These are phyloP conservation scores for Aspergillus sp. DNA, from an alignment of 2,329 filamentous ascomycete genomes.

Conservation along the genomic window DNA sequence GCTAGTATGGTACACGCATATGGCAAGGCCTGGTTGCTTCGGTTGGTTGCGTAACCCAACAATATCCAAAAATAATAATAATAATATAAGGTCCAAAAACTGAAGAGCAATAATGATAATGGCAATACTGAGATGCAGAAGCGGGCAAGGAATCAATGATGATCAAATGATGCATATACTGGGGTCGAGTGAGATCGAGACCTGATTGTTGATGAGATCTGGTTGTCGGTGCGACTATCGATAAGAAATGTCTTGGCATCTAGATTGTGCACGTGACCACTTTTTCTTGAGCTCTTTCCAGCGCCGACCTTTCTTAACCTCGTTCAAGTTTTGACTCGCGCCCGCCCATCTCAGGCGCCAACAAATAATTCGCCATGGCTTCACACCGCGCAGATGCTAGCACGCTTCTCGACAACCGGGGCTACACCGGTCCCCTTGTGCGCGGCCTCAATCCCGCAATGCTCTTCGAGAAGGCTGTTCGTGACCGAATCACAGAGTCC, in stretches of 20 bases:
- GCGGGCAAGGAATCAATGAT: neutral
- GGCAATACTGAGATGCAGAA: neutral
- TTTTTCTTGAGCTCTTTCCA: constrained; percentile 1
- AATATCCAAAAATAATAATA: neutral
- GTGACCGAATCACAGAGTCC: constrained; percentile 89
- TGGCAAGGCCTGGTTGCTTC: neutral
- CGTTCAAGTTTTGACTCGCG: neutral
- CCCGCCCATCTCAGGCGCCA: constrained; percentile 7
- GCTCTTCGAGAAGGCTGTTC: constrained; percentile 91
- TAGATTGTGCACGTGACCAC: neutral
- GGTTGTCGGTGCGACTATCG: constrained; percentile 41
- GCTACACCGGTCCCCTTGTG: constrained; percentile 71
- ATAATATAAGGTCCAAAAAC: neutral
- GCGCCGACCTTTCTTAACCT: neutral
- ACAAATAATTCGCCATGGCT: constrained; percentile 54
- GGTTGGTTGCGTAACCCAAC: neutral
- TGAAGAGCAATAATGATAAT: neutral
- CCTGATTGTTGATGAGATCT: neutral
- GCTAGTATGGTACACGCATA: constrained; percentile 1
- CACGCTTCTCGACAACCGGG: constrained; percentile 82
- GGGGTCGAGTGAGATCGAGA: neutral
- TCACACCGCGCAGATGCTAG: constrained; percentile 74
- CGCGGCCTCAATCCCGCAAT: constrained; percentile 93
- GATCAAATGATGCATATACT: neutral
- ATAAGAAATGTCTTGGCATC: constrained; percentile 33